Evolutionary conservation across 2,329 filamentous ascomycete genomes (phyloP).

Genomic region (Hypoxylon sp.): DNA sequence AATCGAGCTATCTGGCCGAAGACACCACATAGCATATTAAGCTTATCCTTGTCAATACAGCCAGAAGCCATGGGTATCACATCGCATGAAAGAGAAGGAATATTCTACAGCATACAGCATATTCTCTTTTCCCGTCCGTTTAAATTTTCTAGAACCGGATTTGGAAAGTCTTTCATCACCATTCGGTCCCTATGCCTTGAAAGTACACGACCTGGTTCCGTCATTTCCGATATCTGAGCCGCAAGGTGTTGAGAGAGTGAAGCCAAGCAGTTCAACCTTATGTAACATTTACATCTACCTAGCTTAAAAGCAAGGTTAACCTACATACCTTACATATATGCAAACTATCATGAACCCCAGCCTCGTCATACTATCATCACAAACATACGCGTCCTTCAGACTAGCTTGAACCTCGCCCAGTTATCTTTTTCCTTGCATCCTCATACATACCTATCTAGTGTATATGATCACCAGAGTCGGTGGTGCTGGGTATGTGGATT

Average conservation of each 20-base stretch:
- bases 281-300: conserved; percentile 15
- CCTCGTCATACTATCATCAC: conserved; percentile 31
- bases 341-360: conserved; percentile 1
- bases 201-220: conserved; percentile 1
- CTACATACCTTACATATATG: not conserved
- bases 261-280: conserved; percentile 7
- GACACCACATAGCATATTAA: conserved; percentile 21
- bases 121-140: conserved; percentile 3
- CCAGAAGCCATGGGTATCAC: conserved; percentile 17
- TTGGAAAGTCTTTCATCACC: conserved; percentile 23
- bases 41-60: conserved; percentile 36
- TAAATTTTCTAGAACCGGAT: conserved; percentile 8
- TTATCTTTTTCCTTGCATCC: conserved; percentile 15
- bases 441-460: conserved; percentile 5
- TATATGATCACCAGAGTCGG: not conserved
- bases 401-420: conserved; percentile 8
- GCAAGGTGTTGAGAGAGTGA: not conserved
- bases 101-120: conserved; percentile 7
- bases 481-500: not conserved
- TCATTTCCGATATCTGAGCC: conserved; percentile 15
- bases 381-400: conserved; percentile 28
- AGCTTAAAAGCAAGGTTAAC: not conserved
- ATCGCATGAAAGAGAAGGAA: conserved; percentile 28
- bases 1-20: conserved; percentile 37
- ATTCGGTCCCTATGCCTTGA: conserved; percentile 1